A percentile compares a stretch with the other conserved stretches of the same genome.
Conservation (phyloP, 345 rosid genomes). For the Clarkia xantiana region DNA sequence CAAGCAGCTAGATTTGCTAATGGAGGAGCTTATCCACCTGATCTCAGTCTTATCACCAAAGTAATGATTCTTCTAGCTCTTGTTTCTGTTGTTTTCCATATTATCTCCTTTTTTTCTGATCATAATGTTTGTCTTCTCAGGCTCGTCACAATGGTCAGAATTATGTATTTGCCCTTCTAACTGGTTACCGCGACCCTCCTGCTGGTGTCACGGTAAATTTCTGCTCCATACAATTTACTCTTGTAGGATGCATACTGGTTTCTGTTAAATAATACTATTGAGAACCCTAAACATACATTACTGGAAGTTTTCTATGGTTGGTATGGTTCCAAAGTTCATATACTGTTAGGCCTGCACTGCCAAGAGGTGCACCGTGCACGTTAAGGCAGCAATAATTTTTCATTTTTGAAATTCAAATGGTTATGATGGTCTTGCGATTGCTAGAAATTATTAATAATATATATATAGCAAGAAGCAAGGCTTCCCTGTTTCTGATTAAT, state of each 20-base stretch:
- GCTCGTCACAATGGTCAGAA: slow-evolving; percentile 99
- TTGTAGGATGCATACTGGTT: too few species aligned
- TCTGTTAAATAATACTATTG: background rate
- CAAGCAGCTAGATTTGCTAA: slow-evolving; percentile 98
- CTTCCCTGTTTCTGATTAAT: too few species aligned
- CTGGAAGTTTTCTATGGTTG: background rate
- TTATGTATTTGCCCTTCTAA: slow-evolving; percentile 88
- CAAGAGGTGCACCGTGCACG: too few species aligned
- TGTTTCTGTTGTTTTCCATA: slow-evolving; percentile 1
- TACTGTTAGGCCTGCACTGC: too few species aligned
- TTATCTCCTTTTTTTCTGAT: background rate
- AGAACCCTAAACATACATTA: background rate
- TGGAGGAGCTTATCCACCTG: slow-evolving; percentile 99
- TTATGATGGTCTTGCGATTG: too few species aligned
- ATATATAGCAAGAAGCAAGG: too few species aligned
- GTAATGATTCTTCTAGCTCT: slow-evolving; percentile 25
- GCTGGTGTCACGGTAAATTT: slow-evolving; percentile 65
- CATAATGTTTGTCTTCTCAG: slow-evolving; percentile 28
- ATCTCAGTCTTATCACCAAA: slow-evolving; percentile 95
- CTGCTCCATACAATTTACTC: background rate
- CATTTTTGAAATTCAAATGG: too few species aligned
- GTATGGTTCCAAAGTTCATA: too few species aligned
- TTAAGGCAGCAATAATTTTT: too few species aligned
- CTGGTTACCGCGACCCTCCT: slow-evolving; percentile 98
- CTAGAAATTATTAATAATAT: too few species aligned